Percentiles rank a stretch among this genome's conserved stretches.
Evolutionary conservation across 345 rosid genomes (phyloP).

Genomic region (Euphorbia tirucalli): DNA sequence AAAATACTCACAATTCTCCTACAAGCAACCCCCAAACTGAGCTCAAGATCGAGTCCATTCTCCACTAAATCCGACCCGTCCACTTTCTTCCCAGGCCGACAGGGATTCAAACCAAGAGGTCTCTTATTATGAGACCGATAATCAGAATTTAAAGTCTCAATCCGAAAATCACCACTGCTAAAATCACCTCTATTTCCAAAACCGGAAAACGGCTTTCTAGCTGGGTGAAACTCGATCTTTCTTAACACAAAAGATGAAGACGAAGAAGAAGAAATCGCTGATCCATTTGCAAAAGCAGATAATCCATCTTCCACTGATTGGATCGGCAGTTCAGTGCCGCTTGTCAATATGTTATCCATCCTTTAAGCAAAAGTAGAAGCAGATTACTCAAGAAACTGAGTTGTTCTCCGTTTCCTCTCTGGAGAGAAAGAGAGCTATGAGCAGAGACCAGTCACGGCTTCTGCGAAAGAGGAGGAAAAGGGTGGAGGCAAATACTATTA

Average conservation of each 20-base stretch:
- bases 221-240: slow-evolving; percentile 63
- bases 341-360: neutral
- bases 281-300: slow-evolving; percentile 4
- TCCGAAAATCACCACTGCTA: slow-evolving; percentile 47
- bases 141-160: slow-evolving; percentile 68
- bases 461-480: slow-evolving; percentile 29
- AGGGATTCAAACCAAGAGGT: slow-evolving; percentile 10
- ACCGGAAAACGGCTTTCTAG: slow-evolving; percentile 52
- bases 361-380: neutral
- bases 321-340: slow-evolving; percentile 2
- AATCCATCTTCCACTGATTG: neutral
- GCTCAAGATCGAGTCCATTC: slow-evolving; percentile 63
- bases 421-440: neutral
- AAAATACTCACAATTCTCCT: slow-evolving; percentile 69
- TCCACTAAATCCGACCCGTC: slow-evolving; percentile 56
- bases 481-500: slow-evolving; percentile 24
- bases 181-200: slow-evolving; percentile 19
- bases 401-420: neutral
- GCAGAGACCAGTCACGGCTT: slow-evolving; percentile 44
- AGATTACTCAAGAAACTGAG: neutral
- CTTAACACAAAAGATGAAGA: slow-evolving; percentile 29
- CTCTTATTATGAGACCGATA: slow-evolving; percentile 28
- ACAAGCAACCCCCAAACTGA: slow-evolving; percentile 51
- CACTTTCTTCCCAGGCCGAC: slow-evolving; percentile 30
- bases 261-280: slow-evolving; percentile 16